Conservation (phyloP, 1,284 basidiomycete genomes). For the Rhodotorula sp. region DNA sequence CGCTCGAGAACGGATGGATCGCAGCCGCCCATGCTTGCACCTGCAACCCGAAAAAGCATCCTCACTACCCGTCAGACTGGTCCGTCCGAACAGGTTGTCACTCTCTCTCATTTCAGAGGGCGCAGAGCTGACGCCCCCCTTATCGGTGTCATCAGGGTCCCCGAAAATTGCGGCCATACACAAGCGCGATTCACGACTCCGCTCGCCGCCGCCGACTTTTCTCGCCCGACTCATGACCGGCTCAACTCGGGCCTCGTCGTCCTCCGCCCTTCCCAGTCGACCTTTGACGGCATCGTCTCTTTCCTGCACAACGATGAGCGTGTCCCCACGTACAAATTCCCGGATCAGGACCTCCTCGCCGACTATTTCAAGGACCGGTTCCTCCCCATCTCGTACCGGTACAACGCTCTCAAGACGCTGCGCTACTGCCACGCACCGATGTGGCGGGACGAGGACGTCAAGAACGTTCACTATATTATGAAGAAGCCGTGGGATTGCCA, state of each 20-base stretch:
- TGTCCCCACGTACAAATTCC: conserved; percentile 71
- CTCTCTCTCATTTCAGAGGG: background rate
- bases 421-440: conserved; percentile 63
- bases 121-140: no score
- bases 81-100: conserved; percentile 50
- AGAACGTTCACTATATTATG: conserved; percentile 51
- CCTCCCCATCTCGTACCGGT: conserved; percentile 55
- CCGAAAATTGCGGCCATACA: conserved; percentile 78
- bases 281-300: conserved; percentile 60
- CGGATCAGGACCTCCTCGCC: conserved; percentile 89
- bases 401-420: conserved; percentile 81
- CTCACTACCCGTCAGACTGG: conserved; percentile 88
- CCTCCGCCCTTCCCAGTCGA: conserved; percentile 62
- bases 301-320: conserved; percentile 68
- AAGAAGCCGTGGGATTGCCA: conserved; percentile 59
- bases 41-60: conserved; percentile 81
- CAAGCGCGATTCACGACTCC: conserved; percentile 54
- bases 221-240: conserved; percentile 68
- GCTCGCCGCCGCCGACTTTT: conserved; percentile 50
- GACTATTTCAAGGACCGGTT: conserved; percentile 67
- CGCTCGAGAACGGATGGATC: conserved; percentile 64
- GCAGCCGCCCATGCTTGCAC: conserved; percentile 85
- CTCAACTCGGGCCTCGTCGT: conserved; percentile 89
- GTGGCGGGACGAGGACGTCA: conserved; percentile 74
- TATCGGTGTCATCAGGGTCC: conserved; percentile 62